Evolutionary conservation across 148 eudicot species (phyloP).

Genomic region (Amaranthus palmeri): DNA sequence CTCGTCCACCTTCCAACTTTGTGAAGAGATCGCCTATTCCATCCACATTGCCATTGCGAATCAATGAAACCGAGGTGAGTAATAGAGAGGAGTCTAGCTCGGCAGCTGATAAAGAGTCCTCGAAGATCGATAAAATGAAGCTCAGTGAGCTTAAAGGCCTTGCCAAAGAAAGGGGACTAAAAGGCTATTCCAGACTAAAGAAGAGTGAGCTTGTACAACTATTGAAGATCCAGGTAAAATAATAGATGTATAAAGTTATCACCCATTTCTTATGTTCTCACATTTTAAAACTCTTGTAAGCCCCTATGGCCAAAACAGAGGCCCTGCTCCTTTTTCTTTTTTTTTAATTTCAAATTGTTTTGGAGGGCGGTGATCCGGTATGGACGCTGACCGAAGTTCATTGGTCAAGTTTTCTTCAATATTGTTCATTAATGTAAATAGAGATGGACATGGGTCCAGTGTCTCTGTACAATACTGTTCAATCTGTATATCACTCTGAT

Average conservation of each 20-base stretch:
- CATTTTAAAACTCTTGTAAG: not conserved
- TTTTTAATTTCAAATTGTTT: too few relatives aligned
- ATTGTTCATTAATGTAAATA: not conserved
- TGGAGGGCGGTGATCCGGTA: not conserved
- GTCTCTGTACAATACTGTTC: not conserved
- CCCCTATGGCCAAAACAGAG: too few relatives aligned
- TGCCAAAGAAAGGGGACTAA: conserved; percentile 54
- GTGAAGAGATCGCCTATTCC: conserved; percentile 58
- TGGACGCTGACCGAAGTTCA: not conserved
- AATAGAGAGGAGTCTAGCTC: conserved; percentile 7
- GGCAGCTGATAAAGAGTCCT: conserved; percentile 3
- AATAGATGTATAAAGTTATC: not conserved
- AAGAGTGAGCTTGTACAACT: conserved; percentile 50
- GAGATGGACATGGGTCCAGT: not conserved
- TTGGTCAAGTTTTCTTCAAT: not conserved
- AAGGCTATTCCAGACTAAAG: conserved; percentile 64
- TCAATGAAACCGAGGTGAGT: conserved; percentile 12
- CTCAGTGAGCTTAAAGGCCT: conserved; percentile 47
- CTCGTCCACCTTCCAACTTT: conserved; percentile 49
- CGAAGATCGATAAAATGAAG: conserved; percentile 43
- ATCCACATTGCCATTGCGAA: conserved; percentile 23
- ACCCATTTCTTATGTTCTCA: not conserved
- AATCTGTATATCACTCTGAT: not conserved
- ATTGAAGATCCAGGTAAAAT: conserved; percentile 19
- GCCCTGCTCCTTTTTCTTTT: not conserved